phyloP scores from a whole-genome alignment of 345 rosid species.

The Pistacia integerrima region DNA sequence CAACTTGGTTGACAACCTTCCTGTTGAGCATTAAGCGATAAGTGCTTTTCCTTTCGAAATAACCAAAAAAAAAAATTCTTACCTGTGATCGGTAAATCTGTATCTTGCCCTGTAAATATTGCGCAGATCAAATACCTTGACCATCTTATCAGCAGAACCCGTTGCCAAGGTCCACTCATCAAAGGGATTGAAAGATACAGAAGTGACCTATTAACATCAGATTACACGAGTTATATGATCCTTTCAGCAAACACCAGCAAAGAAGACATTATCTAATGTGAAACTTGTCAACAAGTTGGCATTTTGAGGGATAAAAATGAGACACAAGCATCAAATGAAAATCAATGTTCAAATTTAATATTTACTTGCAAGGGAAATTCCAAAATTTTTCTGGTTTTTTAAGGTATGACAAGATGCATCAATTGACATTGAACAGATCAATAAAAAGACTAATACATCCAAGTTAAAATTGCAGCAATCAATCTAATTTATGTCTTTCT shows the following conservation, averaged over 20 bases:
- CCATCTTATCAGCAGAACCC: constrained; percentile 89
- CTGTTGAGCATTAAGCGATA: constrained; percentile 32
- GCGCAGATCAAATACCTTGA: neutral
- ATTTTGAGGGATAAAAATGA: neutral
- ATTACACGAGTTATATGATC: no score
- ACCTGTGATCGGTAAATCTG: constrained; percentile 91
- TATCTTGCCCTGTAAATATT: neutral
- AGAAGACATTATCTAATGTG: neutral
- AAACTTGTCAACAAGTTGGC: neutral
- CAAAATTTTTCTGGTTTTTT: no score
- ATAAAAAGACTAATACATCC: no score
- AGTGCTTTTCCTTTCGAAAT: no score
- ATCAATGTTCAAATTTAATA: no score
- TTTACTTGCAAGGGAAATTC: no score
- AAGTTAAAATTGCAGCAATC: no score
- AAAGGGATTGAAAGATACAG: constrained; percentile 91
- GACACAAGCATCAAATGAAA: no score
- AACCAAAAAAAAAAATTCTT: constrained; percentile 25
- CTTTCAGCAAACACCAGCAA: no score
- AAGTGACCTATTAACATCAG: constrained; percentile 58
- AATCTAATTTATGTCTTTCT: no score
- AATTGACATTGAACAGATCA: no score
- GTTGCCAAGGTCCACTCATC: constrained; percentile 98
- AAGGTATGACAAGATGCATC: no score
- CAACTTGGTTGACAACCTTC: constrained; percentile 95